Percentiles rank a stretch among this genome's conserved stretches.
Evolutionary conservation across 805 yeast genomes (phyloP).

Genomic region (Saccharomycopsis synnaedendra): DNA sequence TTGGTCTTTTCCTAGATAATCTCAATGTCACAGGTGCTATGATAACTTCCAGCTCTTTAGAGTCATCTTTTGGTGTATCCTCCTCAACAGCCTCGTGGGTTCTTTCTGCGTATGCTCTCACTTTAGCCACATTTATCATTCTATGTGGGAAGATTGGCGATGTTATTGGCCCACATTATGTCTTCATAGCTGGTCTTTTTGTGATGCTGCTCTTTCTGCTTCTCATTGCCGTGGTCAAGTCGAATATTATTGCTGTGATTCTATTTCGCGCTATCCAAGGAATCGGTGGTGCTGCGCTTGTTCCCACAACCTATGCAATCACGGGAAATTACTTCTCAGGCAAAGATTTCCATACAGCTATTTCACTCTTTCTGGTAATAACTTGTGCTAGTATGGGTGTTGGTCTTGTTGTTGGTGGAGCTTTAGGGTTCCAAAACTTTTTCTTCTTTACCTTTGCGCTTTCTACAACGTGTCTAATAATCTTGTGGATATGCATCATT

Average conservation of each 20-base stretch:
- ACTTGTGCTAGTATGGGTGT: slow-evolving; percentile 19
- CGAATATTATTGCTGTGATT: slow-evolving; percentile 25
- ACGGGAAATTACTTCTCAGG: slow-evolving; percentile 24
- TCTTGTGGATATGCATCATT: slow-evolving; percentile 22
- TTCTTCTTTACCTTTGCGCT: slow-evolving; percentile 15
- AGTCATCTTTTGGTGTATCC: background rate
- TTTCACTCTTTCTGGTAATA: slow-evolving; percentile 21
- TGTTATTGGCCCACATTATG: slow-evolving; percentile 23
- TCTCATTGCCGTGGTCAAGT: slow-evolving; percentile 26
- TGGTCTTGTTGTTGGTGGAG: slow-evolving; percentile 14
- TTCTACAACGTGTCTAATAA: slow-evolving; percentile 16
- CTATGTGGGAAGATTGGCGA: slow-evolving; percentile 32
- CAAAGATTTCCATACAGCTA: slow-evolving; percentile 20
- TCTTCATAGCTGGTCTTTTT: slow-evolving; percentile 21
- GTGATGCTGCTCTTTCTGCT: slow-evolving; percentile 21
- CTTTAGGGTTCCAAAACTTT: slow-evolving; percentile 9
- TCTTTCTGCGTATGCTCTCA: slow-evolving; percentile 31
- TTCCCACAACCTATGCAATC: slow-evolving; percentile 28
- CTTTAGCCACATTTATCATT: slow-evolving; percentile 33
- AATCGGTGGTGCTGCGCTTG: slow-evolving; percentile 28
- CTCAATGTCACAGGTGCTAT: slow-evolving; percentile 8
- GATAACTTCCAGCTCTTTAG: background rate
- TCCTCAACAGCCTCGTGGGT: slow-evolving; percentile 24
- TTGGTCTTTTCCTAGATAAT: slow-evolving; percentile 5
- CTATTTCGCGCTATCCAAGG: slow-evolving; percentile 37